Evolutionary conservation across 441 rosid genomes (phyloP), one percentile per base, ranked within the genome.

Genomic region (Cnidoscolus chayamansa): DNA sequence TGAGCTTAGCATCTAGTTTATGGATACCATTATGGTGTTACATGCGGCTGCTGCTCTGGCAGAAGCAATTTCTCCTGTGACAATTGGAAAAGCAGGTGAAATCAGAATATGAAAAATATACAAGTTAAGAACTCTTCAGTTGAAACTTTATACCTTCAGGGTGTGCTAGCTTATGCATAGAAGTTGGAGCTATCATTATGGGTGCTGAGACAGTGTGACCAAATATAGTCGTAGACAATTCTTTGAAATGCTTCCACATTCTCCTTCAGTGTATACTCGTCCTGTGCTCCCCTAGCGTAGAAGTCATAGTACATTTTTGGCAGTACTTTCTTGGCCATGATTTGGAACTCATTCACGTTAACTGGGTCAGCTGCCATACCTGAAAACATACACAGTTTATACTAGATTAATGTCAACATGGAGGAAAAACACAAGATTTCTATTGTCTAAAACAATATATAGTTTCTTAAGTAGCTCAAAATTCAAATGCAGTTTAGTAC

Each of bases 41-140:
- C 84, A 85, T 0, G 94, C 83, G 81, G 93, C 93, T 58, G 90
- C 94, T 62, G 94, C 96, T 87, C 79, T 87, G 3, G 97, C 96
- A 4, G 93, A 87, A 54, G 92, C 94, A 51, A 79, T 78, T 80
- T 93, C 97, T 62, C 94, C 94, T 93, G 19, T 63, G 77, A 43
- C 56, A 74, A 30, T 25, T 56, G 30, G 64, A 50, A 47, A 64
- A 66, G 57, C 17, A 48, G 64, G 72, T 51, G 20, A 78, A 64
- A 35, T 45, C 32, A 77, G 35, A 66, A 11, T 49, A 30, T 25
- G 66, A 11, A 71, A 72, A 19, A 12, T 60, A 59, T 3, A 25
- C 20, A 20, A 66, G 8, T 17, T 5, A 55, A 49, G 7, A 60
- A 25, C 25, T 32, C 40, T 35, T 19, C 40, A 58, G 65, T 49